phyloP scores from a whole-genome alignment of 2,329 filamentous ascomycete species.

The Beauveria sp. region DNA sequence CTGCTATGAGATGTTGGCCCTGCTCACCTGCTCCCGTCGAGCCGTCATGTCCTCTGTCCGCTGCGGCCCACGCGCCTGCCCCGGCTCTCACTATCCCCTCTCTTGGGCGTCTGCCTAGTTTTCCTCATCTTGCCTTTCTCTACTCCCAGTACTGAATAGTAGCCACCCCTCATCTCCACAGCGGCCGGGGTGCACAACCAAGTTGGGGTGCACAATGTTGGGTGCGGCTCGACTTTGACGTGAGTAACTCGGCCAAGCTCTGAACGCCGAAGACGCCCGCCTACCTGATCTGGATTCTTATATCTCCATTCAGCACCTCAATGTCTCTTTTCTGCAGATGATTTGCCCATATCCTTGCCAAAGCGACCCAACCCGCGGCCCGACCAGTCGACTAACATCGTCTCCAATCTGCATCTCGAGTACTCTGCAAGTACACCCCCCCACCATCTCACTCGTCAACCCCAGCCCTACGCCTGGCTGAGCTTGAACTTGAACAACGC shows the following conservation, averaged over 20 bases:
- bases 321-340: neutral
- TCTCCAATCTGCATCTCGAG: neutral
- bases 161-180: neutral
- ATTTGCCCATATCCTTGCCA: neutral
- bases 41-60: neutral
- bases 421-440: constrained; percentile 1
- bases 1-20: neutral
- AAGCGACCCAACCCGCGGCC: constrained; percentile 1
- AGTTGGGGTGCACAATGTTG: neutral
- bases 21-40: constrained; percentile 11
- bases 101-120: neutral
- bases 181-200: neutral
- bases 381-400: constrained; percentile 4
- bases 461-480: neutral
- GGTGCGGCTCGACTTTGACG: neutral
- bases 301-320: constrained; percentile 3
- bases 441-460: neutral
- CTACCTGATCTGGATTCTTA: constrained; percentile 7
- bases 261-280: neutral
- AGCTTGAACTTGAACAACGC: neutral
- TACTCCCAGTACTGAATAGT: neutral
- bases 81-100: neutral
- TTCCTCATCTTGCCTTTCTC: neutral
- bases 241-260: neutral
- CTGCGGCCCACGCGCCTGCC: neutral